Conservation (phyloP, 148 eudicot genomes). For the Rhododendron griersonianum region DNA sequence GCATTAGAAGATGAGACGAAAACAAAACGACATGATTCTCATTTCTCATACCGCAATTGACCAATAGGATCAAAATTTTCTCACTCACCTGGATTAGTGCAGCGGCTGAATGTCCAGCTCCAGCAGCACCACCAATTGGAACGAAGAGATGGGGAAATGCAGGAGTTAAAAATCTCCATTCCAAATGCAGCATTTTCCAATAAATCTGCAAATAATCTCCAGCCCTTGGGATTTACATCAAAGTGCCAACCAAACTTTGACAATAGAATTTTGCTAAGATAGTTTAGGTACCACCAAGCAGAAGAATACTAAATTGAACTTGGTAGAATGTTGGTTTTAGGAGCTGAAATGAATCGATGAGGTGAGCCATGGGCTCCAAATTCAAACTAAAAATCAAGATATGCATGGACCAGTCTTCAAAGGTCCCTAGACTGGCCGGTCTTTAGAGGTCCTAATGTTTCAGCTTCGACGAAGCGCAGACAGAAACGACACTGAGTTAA, state of each 20-base stretch:
- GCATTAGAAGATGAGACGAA: neutral
- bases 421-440: neutral
- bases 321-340: neutral
- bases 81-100: constrained; percentile 71
- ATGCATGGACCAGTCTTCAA: neutral
- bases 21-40: neutral
- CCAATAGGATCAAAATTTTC: neutral
- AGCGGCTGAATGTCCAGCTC: constrained; percentile 97
- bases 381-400: neutral
- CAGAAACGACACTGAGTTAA: neutral
- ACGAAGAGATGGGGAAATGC: constrained; percentile 95
- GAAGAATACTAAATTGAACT: neutral
- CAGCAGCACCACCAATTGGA: constrained; percentile 89
- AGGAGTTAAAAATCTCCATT: constrained; percentile 85
- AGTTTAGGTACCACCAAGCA: constrained; percentile 11
- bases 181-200: constrained; percentile 91
- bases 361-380: neutral
- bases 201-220: constrained; percentile 97
- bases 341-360: neutral
- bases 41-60: constrained; percentile 1
- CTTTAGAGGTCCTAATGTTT: neutral
- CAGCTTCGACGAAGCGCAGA: neutral
- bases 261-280: constrained; percentile 83
- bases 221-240: constrained; percentile 97
- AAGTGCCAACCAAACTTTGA: constrained; percentile 96